These are phyloP conservation scores for Zasmidium cellare DNA, from an alignment of 2,329 filamentous ascomycete species.

Conservation along the genomic window DNA sequence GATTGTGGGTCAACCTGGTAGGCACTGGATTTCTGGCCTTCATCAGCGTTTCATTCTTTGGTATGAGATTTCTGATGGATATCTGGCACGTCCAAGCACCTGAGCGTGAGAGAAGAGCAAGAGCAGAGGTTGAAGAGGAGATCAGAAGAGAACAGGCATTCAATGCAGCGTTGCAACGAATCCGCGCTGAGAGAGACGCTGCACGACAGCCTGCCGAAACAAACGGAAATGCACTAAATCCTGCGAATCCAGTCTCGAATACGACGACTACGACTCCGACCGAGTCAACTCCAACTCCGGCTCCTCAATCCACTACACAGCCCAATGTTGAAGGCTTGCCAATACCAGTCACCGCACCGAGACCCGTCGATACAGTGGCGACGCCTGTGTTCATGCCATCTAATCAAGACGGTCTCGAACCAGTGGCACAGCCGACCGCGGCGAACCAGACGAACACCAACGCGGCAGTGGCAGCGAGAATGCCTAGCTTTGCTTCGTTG, in stretches of 20 bases:
- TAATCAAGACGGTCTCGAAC: slow-evolving; percentile 54
- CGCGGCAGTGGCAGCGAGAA: slow-evolving; percentile 21
- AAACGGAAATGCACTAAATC: slow-evolving; percentile 8
- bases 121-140: slow-evolving; percentile 43
- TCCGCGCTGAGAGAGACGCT: slow-evolving; percentile 23
- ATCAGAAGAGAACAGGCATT: slow-evolving; percentile 25
- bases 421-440: slow-evolving; percentile 43
- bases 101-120: slow-evolving; percentile 44
- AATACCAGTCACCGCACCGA: slow-evolving; percentile 13
- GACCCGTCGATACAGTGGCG: slow-evolving; percentile 47
- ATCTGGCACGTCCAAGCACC: slow-evolving; percentile 65
- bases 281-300: neutral
- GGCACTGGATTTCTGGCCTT: slow-evolving; percentile 60
- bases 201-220: slow-evolving; percentile 14
- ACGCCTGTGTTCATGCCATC: slow-evolving; percentile 58
- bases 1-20: slow-evolving; percentile 57
- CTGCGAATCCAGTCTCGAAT: neutral
- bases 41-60: slow-evolving; percentile 61
- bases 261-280: neutral
- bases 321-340: slow-evolving; percentile 20
- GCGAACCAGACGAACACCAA: slow-evolving; percentile 13
- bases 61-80: slow-evolving; percentile 66
- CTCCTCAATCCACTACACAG: slow-evolving; percentile 21
- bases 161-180: slow-evolving; percentile 22
- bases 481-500: slow-evolving; percentile 52